Evolutionary conservation across 164 flowering plant genomes (phyloP).

Genomic region (Vitis labrusca): DNA sequence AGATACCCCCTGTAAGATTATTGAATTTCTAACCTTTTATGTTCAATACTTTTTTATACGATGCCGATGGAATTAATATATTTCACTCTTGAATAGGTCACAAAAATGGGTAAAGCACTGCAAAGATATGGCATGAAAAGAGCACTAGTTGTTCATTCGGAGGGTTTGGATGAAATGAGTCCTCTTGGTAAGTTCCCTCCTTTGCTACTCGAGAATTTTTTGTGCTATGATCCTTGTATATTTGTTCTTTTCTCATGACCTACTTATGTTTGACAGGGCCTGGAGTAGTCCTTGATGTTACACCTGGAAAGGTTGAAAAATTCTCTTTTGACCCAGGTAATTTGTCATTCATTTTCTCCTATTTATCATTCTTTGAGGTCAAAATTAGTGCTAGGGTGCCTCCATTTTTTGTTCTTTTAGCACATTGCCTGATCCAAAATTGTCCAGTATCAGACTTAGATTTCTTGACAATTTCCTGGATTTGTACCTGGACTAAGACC

Average conservation of each 20-base stretch:
- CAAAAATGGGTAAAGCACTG: conserved; percentile 88
- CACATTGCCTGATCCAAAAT: neutral
- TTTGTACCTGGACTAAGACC: neutral
- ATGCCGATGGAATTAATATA: neutral
- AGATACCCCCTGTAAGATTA: too few species aligned
- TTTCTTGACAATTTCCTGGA: neutral
- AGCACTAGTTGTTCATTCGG: conserved; percentile 86
- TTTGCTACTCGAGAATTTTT: neutral
- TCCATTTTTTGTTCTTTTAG: too few species aligned
- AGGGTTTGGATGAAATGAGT: conserved; percentile 92
- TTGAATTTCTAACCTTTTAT: too few species aligned
- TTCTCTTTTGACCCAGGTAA: neutral
- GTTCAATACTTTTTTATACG: neutral
- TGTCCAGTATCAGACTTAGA: neutral
- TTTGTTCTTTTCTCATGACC: neutral
- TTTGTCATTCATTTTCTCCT: neutral
- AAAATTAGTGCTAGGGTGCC: neutral
- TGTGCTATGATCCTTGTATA: neutral
- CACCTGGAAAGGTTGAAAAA: neutral
- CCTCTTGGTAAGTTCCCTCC: conserved; percentile 63
- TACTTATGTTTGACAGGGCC: neutral
- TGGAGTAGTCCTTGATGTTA: neutral
- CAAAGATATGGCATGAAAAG: conserved; percentile 89
- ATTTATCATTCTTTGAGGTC: neutral
- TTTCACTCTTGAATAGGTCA: conserved; percentile 43